Conservation (phyloP, 371 early-diverging fungal species). For the Amoeboaphelidium protococcarum region DNA sequence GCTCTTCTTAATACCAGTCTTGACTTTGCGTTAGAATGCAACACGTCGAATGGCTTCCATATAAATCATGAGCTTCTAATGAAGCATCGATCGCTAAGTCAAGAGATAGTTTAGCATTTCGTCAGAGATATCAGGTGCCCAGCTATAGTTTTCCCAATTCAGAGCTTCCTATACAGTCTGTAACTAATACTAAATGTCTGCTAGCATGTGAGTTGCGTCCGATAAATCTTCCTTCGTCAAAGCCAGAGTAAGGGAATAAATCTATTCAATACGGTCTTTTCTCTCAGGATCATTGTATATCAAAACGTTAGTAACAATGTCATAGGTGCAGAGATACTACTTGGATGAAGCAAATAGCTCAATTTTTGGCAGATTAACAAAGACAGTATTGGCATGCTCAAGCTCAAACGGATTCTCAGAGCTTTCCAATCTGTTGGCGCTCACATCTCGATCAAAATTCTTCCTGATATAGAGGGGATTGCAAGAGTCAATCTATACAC, state of each 20-base stretch:
- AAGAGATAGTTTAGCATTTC: conserved; percentile 1
- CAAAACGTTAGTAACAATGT: conserved; percentile 43
- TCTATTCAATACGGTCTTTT: conserved; percentile 32
- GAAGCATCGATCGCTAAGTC: conserved; percentile 14
- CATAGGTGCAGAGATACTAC: conserved; percentile 38
- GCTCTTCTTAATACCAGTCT: conserved; percentile 7
- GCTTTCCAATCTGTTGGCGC: neutral
- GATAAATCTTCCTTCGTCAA: conserved; percentile 16
- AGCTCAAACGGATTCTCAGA: neutral
- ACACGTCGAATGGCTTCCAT: conserved; percentile 32
- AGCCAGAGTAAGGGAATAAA: conserved; percentile 44
- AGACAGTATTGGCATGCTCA: neutral
- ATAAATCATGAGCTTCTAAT: conserved; percentile 35
- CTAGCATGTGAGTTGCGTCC: conserved; percentile 22
- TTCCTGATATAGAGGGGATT: neutral
- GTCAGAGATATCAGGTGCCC: conserved; percentile 6
- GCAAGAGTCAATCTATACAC: neutral
- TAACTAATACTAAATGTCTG: conserved; percentile 33
- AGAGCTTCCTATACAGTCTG: conserved; percentile 2
- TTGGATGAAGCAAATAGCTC: conserved; percentile 17
- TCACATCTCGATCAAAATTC: neutral
- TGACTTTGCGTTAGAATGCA: conserved; percentile 13
- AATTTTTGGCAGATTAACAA: neutral
- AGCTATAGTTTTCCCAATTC: neutral
- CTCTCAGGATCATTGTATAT: conserved; percentile 51